Evolutionary conservation across 352 stramenopile species (phyloP), one percentile per base, ranked within the genome.

Genomic region (Phytophthora europaea): DNA sequence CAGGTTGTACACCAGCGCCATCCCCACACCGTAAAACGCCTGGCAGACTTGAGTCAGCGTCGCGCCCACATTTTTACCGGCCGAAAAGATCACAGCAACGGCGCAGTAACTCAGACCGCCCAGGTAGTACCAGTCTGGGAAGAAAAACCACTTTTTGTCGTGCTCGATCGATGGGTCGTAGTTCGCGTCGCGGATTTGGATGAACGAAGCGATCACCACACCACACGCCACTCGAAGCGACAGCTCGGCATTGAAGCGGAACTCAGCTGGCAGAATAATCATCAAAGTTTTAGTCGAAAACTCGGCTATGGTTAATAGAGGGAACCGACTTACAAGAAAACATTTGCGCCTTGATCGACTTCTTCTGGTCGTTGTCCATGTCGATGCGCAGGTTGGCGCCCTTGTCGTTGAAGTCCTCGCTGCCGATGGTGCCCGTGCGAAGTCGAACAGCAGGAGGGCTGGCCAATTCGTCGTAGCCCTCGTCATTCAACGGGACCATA

Each of bases 1-100:
- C 26, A 92, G 85, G 73, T 93, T 94, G 83, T 92, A 94, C 55
- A 94, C 67, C 12, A 94, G 75, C 56, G 88, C 88, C 70, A 94
- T 87, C 45, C 88, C 86, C n/a, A 93, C 84, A 20, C 88, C 88
- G 53, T 89, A 90, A 61, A 94, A 91, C 18, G 87, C 81, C 65
- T 94, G 88, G 57, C 79, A 94, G 20, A 94, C 80, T 45, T 92
- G 74, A 26, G 75, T 87, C 18, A 92, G 76, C 20, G 86, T 94
- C 4, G 78, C 85, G 31, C 88, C 88, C 5, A 93, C 77, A 61
- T 92, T 94, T 66, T 90, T 91, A 18, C 83, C 78, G 8, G 86
- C 77, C n/a, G 84, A 90, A 66, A 94, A 94, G 51, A 94, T 92
- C 13, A 92, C 85, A 33, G 86, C 85, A 20, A 91, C 81, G 12